Base-by-base conservation (phyloP, 2,329 filamentous ascomycete species). In the Aspergillus sp. region DNA sequence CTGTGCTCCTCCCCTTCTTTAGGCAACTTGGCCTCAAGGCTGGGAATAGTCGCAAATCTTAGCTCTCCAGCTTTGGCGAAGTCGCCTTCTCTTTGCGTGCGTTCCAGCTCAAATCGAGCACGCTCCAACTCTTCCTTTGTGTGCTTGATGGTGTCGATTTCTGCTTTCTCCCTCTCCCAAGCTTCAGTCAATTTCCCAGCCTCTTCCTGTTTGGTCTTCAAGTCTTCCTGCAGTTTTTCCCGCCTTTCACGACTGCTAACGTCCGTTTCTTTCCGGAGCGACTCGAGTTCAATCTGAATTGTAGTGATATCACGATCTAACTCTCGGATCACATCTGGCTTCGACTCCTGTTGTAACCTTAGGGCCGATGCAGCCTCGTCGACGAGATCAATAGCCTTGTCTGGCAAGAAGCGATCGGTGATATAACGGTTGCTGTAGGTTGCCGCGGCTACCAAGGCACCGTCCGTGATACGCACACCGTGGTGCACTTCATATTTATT, bases 401-500 rank as follows among this genome's bases (percentile, higher is more conserved):
- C 93, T 0, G 93, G 93, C 0, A 97, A 74, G 68, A 95, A 97
- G 1, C 93, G 84, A 62, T 97, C 91, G 9, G 90, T 96, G 56
- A 98, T 93, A 66, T 97, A 98, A 44, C 93, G 85, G 61, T 97
- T 97, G 52, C 87, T 93, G 62, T 94, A 86, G 0, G 88, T 86
- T 2, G 91, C 90, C 2, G 93, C 91, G 1, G 93, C 89, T 9
- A 98, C 91, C 7, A 97, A 73, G 5, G 93, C 89, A 2, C 86
- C 85, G 59, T 97, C 93, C 0, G 88, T 94, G 55, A 98, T 97
- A 45, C 90, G 79, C 0, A 97, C 91, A 68, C 93, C 91, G 61
- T 98, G 93, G 56, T 97, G 93, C 0, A 97, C 88, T 66, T 97
- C 93, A 60, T 98, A 98, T 55, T 89, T 88, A 61, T 97, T 90